phyloP scores from a whole-genome alignment of 495 filamentous ascomycete genomes.

The Lasiosphaeria miniovina region DNA sequence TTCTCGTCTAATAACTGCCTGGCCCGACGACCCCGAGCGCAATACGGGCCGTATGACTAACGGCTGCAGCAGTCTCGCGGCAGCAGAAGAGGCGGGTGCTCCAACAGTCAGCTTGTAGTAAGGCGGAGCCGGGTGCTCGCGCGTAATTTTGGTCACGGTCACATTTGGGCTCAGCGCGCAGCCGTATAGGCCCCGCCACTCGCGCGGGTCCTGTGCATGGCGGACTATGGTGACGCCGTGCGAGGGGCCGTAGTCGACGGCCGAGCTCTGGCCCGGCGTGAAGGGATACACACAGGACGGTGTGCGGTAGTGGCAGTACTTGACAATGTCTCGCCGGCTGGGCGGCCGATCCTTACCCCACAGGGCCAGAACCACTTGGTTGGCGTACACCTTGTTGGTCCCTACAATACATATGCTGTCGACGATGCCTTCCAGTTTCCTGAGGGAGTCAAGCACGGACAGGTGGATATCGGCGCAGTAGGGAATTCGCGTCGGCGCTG shows the following conservation, averaged over 20 bases:
- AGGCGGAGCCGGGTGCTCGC: background rate
- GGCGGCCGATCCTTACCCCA: conserved; percentile 15
- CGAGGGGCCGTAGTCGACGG: conserved; percentile 9
- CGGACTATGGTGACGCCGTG: conserved; percentile 10
- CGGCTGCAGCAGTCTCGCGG: background rate
- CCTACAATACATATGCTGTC: conserved; percentile 25
- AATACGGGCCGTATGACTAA: background rate
- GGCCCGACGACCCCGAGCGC: background rate
- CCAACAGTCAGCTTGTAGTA: conserved; percentile 1
- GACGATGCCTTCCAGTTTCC: conserved; percentile 18
- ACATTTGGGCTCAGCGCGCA: conserved; percentile 14
- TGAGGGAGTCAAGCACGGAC: conserved; percentile 23
- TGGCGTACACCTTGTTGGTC: conserved; percentile 18
- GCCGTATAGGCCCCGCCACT: conserved; percentile 16
- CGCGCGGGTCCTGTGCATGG: conserved; percentile 15
- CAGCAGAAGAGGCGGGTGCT: background rate
- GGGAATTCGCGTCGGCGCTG: background rate
- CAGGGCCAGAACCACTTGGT: conserved; percentile 16
- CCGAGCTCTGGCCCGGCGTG: conserved; percentile 21
- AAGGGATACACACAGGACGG: conserved; percentile 20
- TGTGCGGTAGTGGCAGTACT: conserved; percentile 17
- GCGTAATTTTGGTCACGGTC: conserved; percentile 3
- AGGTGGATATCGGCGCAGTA: conserved; percentile 24
- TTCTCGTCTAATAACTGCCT: no score
- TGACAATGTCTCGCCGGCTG: background rate